Evolutionary conservation across 306 rosid genomes (phyloP).

Genomic region (Castanea sativa): DNA sequence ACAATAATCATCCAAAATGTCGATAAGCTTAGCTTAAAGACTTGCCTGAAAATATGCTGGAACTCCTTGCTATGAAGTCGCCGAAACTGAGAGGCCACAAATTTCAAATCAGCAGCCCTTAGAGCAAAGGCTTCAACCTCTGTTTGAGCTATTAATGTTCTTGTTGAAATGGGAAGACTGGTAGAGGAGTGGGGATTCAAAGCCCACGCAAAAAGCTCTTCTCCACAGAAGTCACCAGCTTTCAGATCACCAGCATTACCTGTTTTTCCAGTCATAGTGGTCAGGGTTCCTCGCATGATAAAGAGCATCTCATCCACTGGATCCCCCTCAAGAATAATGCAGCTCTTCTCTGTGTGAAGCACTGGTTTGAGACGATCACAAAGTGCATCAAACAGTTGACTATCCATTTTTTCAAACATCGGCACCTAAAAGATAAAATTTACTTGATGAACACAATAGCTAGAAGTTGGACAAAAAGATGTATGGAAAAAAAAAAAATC

Average conservation of each 20-base stretch:
- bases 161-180: constrained; percentile 64
- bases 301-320: constrained; percentile 82
- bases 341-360: constrained; percentile 62
- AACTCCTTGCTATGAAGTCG: constrained; percentile 58
- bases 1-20: neutral
- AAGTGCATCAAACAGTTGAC: constrained; percentile 66
- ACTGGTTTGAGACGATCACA: constrained; percentile 75
- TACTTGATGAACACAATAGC: neutral
- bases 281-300: constrained; percentile 66
- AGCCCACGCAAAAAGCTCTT: constrained; percentile 90
- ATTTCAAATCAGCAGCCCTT: constrained; percentile 66
- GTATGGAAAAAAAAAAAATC: neutral
- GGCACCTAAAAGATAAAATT: constrained; percentile 51
- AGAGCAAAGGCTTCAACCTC: constrained; percentile 93
- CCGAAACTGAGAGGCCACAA: constrained; percentile 62
- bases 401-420: constrained; percentile 65
- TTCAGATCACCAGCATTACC: constrained; percentile 49
- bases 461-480: neutral
- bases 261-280: constrained; percentile 62
- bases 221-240: constrained; percentile 84
- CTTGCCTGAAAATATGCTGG: constrained; percentile 68
- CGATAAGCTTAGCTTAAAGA: constrained; percentile 6
- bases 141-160: constrained; percentile 63
- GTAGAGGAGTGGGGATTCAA: constrained; percentile 63
- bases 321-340: constrained; percentile 70